Percentiles rank a stretch among this genome's conserved stretches.
phyloP scores from a whole-genome alignment of 2,329 filamentous ascomycete species.

The Oidium heveae region DNA sequence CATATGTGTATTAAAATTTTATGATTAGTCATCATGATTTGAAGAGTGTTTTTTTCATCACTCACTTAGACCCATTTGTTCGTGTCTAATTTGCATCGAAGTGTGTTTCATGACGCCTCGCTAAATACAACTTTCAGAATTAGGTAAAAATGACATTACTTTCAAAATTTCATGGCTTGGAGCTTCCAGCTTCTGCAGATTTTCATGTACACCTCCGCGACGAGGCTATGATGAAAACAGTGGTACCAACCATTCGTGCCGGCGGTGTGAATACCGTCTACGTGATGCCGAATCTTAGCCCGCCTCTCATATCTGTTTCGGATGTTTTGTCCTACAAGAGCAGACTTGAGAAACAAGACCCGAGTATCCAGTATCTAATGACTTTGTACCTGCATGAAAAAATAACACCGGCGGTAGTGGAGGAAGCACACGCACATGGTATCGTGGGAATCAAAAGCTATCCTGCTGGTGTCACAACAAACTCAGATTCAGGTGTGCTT shows the following conservation, averaged over 20 bases:
- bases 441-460: slow-evolving; percentile 12
- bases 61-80: no score
- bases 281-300: slow-evolving; percentile 34
- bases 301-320: slow-evolving; percentile 33
- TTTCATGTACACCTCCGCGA: slow-evolving; percentile 41
- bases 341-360: slow-evolving; percentile 31
- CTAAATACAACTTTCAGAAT: no score
- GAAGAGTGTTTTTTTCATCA: no score
- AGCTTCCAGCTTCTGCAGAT: slow-evolving; percentile 39
- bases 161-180: slow-evolving; percentile 14
- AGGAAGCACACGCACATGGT: slow-evolving; percentile 9
- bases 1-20: no score
- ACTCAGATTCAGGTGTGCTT: slow-evolving; percentile 42
- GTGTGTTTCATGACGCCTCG: no score
- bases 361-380: slow-evolving; percentile 45
- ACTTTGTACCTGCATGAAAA: slow-evolving; percentile 25
- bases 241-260: slow-evolving; percentile 26
- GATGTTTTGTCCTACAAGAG: slow-evolving; percentile 41
- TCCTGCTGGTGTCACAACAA: slow-evolving; percentile 36
- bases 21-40: no score
- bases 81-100: no score
- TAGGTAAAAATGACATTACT: slow-evolving; percentile 4
- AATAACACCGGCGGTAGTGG: slow-evolving; percentile 10
- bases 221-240: slow-evolving; percentile 34
- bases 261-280: slow-evolving; percentile 34